Conservation (phyloP, 805 yeast genomes). For the Wickerhamomyces mucosus region DNA sequence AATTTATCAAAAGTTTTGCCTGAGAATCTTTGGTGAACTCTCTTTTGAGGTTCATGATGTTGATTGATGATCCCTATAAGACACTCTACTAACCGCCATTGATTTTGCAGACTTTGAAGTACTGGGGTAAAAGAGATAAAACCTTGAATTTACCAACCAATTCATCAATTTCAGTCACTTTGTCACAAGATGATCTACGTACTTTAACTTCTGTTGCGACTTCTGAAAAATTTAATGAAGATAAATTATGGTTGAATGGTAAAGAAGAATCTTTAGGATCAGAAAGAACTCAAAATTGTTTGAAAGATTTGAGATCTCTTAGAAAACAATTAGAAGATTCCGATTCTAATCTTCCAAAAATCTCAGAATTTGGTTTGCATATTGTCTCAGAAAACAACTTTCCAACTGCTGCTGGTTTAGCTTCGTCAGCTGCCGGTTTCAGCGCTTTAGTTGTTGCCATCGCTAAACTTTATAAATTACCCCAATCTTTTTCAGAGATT, state of each 20-base stretch:
- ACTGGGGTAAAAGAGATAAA: constrained; percentile 97
- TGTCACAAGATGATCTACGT: constrained; percentile 82
- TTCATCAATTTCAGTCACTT: constrained; percentile 89
- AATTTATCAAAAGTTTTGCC: too few species aligned
- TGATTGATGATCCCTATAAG: too few species aligned
- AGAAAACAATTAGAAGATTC: constrained; percentile 51
- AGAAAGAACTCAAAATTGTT: constrained; percentile 60
- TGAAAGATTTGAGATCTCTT: constrained; percentile 60
- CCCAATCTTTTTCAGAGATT: constrained; percentile 76
- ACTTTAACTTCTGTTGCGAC: constrained; percentile 87
- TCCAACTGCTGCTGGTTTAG: constrained; percentile 99
- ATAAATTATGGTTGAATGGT: constrained; percentile 84
- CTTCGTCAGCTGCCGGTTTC: constrained; percentile 97
- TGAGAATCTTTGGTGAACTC: background rate
- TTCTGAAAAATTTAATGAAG: constrained; percentile 43
- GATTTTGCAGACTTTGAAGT: constrained; percentile 71
- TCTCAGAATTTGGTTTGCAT: constrained; percentile 58
- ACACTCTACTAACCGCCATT: background rate
- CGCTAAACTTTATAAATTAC: constrained; percentile 74
- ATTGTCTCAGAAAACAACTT: constrained; percentile 92
- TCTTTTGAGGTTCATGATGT: background rate
- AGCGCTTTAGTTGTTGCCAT: constrained; percentile 92
- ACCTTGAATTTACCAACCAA: constrained; percentile 88
- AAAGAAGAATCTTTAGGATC: constrained; percentile 59
- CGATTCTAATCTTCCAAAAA: constrained; percentile 45